Evolutionary conservation across 2,329 filamentous ascomycete species (phyloP), one percentile per base, ranked within the genome.

Genomic region (Arthrinium phaeospermum): DNA sequence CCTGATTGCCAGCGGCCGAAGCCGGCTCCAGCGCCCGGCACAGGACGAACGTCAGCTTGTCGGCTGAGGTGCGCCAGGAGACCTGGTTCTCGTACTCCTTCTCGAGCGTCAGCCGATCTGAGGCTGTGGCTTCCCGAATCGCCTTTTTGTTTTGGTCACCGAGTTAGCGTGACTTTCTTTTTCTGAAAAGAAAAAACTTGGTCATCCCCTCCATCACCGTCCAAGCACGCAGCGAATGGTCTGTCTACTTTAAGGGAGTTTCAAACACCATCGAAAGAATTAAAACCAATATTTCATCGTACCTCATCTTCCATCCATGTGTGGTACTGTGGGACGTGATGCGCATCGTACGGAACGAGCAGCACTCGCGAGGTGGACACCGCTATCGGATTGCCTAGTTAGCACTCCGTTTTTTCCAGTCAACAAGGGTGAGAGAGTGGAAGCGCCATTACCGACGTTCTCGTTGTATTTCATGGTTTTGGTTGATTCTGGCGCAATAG

Each of bases 41-140:
- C 71, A 93, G 83, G 80, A 98, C 98, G 77, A 98, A 98, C 0
- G 96, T 98, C 74, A 98, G 82, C 83, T 98, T 98, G 83, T 98
- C 95, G 37, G 85, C 82, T 57, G 96, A 93, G 27, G 84, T 85
- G 49, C 95, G 91, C 96, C 96, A 98, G 75, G 91, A 94, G n/a
- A 85, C 84, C 82, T 98, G 96, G 91, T 98, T 98, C 69, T 90
- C 89, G 82, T 96, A 94, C 85, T 98, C 96, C 79, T 98, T 92
- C 0, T 90, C 86, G 0, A 98, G 85, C 0, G 89, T 91, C 69
- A 98, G 87, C 0, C 92, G 93, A 74, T 98, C 95, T 0, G 95
- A 98, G 0, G 96, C 95, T 0, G 96, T 98, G 71, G 93, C 92
- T 82, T 91, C 86, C 84, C 93, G 95, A 51, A 98, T 93, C 67